Base-by-base conservation (phyloP, 139 green algal species). In the Volvox africanus region DNA sequence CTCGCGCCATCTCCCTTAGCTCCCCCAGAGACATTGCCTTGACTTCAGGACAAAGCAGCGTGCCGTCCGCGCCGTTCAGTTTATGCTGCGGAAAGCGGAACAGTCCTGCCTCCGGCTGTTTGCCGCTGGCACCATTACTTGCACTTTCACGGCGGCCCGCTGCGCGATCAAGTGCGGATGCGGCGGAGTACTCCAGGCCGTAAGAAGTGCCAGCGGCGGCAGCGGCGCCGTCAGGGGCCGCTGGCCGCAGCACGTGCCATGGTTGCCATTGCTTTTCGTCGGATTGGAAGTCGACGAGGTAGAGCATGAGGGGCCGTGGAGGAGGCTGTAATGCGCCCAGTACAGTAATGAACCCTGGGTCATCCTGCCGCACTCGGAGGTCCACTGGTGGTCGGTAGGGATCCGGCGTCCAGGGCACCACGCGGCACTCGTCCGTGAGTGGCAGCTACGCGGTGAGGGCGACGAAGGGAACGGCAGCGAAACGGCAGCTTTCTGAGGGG, bases 351-450 rank as follows among this genome's bases (percentile, higher is more conserved):
- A 79, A 16, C 71, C 71, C 71, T 79, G 71, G 85, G 81, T 87
- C 81, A 32, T 61, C 20, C 22, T 71, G 65, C 83, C 62, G 62
- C 33, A 44, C 35, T 22, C 86, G 86, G 36, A 84, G 86, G 86
- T 90, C 86, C 55, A 50, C 44, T 5, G 86, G 75, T 21, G 55
- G 30, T 0, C 55, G 50, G 32, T 84, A 32, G 21, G 73, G 65
- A 37, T 89, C 85, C 0, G 75, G 73, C 0, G 21, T 67, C 86
- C 86, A 90, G 71, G 55, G 75, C 13, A 90, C 20, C 21, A 79
- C 17, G 32, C 86, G 86, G 73, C 50, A 78, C 21, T 90, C 86
- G 86, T 90, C 86, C 55, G 86, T 90, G 12, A 90, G 75, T 14
- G 86, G 86, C 55, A 90, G 73, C 86, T 90, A 73, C 30, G 75